Evolutionary conservation across 2,329 filamentous ascomycete genomes (phyloP), one percentile per base, ranked within the genome.

Genomic region (Bipolaris victoriae): DNA sequence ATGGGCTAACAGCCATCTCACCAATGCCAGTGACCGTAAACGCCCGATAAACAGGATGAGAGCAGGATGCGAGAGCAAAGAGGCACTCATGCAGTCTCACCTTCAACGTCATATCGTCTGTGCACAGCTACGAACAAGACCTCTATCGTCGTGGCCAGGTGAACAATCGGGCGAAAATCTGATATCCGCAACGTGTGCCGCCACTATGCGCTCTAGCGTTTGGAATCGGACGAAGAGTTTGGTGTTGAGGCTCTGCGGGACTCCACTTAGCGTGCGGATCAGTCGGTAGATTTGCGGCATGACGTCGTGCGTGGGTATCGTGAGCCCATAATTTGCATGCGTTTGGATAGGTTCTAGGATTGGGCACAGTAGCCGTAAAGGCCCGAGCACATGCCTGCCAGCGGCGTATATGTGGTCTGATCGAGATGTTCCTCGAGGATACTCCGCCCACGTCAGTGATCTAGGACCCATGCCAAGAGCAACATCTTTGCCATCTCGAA

Each of bases 171-270:
- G 44, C 45, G 18, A 52, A 53, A 40, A 48, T 57, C 54, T 58
- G 55, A 41, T 49, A 58, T 46, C 50, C 48, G 47, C 49, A 58
- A 58, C 43, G 49, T 44, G 49, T 53, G 51, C 49, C 36, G 35
- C 39, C 44, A 47, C 49, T 48, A 50, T 61, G 41, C 43, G 58
- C 44, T 53, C 41, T 60, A 62, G 60, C 55, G 57, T 57, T 52
- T 41, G 16, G 24, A 11, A 45, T 40, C 16, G 39, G 36, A 20
- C 43, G 44, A 53, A 50, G 60, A 50, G 52, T 55, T 58, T 60
- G 57, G 57, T 62, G 60, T 62, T 62, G 60, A 62, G 60, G 60
- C 60, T 62, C 60, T 62, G 57, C 60, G 57, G 51, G 40, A 79
- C 47, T 54, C 55, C 55, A 57, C 55, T 57, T 57, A 54, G 50